phyloP scores from a whole-genome alignment of 2,329 filamentous ascomycete species.

The Neoscytalidium dimidiatum region DNA sequence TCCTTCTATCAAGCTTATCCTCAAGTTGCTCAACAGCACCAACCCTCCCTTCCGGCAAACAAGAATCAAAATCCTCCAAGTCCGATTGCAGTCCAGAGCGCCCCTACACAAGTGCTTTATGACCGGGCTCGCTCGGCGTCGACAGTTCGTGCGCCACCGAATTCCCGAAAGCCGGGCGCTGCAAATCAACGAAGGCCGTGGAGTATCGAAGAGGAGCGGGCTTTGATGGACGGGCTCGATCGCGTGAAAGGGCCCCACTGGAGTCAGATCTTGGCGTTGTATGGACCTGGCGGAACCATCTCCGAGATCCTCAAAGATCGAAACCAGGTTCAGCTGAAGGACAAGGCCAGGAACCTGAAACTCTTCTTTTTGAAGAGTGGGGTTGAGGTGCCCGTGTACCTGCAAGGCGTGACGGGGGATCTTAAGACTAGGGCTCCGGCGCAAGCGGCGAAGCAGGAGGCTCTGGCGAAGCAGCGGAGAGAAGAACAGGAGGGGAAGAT shows the following conservation, averaged over 20 bases:
- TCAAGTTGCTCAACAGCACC: conserved; percentile 24
- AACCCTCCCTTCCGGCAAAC: conserved; percentile 4
- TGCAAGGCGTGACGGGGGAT: conserved; percentile 86
- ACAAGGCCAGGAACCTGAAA: conserved; percentile 88
- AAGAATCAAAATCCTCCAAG: conserved; percentile 17
- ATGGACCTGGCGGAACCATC: conserved; percentile 76
- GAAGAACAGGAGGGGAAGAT: conserved; percentile 17
- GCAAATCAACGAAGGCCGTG: conserved; percentile 72
- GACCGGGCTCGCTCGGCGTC: conserved; percentile 59
- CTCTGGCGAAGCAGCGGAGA: conserved; percentile 16
- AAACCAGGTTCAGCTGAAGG: conserved; percentile 89
- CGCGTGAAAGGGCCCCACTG: conserved; percentile 89
- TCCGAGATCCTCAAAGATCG: conserved; percentile 84
- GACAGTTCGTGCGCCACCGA: conserved; percentile 57
- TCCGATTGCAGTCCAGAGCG: conserved; percentile 46
- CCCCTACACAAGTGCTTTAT: conserved; percentile 58
- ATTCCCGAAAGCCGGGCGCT: conserved; percentile 52
- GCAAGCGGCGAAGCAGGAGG: conserved; percentile 41
- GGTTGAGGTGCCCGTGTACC: conserved; percentile 84
- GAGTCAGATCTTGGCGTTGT: conserved; percentile 86
- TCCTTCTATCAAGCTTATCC: conserved; percentile 20
- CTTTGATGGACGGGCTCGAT: conserved; percentile 84
- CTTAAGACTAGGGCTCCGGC: conserved; percentile 81
- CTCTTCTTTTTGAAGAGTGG: conserved; percentile 90
- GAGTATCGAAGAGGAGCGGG: conserved; percentile 87